These are phyloP conservation scores for Suillus fuscotomentosus DNA, from an alignment of 768 basidiomycete genomes.

Conservation along the genomic window DNA sequence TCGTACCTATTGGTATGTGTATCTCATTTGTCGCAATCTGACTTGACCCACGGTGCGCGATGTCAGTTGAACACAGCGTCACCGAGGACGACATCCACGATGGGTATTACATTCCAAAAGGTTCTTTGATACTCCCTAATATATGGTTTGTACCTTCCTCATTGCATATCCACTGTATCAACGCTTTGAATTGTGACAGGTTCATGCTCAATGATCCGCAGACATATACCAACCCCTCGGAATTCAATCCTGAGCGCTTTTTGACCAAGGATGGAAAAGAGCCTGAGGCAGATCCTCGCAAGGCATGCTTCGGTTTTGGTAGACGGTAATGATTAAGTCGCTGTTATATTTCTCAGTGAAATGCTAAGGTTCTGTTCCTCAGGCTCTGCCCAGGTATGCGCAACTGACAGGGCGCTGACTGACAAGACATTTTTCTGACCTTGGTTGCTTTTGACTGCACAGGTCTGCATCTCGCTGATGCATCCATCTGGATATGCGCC, in stretches of 20 bases:
- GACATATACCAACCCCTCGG: slow-evolving; percentile 30
- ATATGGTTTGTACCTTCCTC: slow-evolving; percentile 20
- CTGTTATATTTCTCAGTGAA: neutral
- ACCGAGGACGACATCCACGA: slow-evolving; percentile 18
- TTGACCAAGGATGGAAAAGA: slow-evolving; percentile 13
- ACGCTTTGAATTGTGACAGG: slow-evolving; percentile 30
- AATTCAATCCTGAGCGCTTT: slow-evolving; percentile 36
- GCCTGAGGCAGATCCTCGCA: slow-evolving; percentile 18
- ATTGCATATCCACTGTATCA: neutral
- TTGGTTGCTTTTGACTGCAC: neutral
- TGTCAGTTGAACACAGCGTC: slow-evolving; percentile 11
- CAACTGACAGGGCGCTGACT: neutral
- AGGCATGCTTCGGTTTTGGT: slow-evolving; percentile 26
- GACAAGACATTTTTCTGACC: neutral
- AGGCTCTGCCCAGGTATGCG: slow-evolving; percentile 22
- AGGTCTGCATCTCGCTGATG: slow-evolving; percentile 31
- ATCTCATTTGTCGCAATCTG: slow-evolving; percentile 41
- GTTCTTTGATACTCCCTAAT: slow-evolving; percentile 22
- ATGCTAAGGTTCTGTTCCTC: neutral
- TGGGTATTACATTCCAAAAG: slow-evolving; percentile 22
- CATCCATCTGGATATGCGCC: slow-evolving; percentile 23
- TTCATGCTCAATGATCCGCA: slow-evolving; percentile 51
- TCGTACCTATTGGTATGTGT: slow-evolving; percentile 14
- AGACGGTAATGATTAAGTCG: slow-evolving; percentile 19
- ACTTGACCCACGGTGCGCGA: slow-evolving; percentile 20